A percentile compares a stretch with the other conserved stretches of the same genome.
Conservation (phyloP, 371 early-diverging fungal species). For the Coelomomyces lativittatus region DNA sequence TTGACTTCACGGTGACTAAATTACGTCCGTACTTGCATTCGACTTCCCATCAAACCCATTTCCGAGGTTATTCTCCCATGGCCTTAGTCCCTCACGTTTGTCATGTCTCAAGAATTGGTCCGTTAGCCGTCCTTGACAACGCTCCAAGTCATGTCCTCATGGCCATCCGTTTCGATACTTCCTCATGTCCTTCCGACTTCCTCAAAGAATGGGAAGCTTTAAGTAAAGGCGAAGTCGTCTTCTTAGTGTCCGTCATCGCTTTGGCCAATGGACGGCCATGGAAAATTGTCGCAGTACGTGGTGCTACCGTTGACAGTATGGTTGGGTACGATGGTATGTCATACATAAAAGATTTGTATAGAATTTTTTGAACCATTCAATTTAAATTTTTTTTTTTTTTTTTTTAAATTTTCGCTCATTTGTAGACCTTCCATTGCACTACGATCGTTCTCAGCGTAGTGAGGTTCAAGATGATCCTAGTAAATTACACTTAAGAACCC, state of each 20-base stretch:
- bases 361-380: too few species aligned
- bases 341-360: neutral
- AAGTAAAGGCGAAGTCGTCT: neutral
- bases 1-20: slow-evolving; percentile 67
- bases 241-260: neutral
- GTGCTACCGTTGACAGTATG: neutral
- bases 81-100: slow-evolving; percentile 47
- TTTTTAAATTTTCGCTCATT: too few species aligned
- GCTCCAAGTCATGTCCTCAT: neutral
- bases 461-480: neutral
- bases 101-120: neutral
- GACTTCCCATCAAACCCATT: slow-evolving; percentile 43
- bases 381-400: neutral
- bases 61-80: slow-evolving; percentile 83
- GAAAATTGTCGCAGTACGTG: neutral
- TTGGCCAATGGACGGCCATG: neutral
- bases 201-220: neutral
- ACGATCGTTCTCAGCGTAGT: neutral
- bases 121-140: neutral
- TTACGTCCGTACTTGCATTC: slow-evolving; percentile 45
- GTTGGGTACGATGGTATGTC: neutral
- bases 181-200: neutral
- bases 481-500: neutral
- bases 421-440: neutral
- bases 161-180: slow-evolving; percentile 2